These are phyloP conservation scores for Stagonosporopsis chrysanthemi DNA, from an alignment of 2,329 filamentous ascomycete species.

Conservation along the genomic window DNA sequence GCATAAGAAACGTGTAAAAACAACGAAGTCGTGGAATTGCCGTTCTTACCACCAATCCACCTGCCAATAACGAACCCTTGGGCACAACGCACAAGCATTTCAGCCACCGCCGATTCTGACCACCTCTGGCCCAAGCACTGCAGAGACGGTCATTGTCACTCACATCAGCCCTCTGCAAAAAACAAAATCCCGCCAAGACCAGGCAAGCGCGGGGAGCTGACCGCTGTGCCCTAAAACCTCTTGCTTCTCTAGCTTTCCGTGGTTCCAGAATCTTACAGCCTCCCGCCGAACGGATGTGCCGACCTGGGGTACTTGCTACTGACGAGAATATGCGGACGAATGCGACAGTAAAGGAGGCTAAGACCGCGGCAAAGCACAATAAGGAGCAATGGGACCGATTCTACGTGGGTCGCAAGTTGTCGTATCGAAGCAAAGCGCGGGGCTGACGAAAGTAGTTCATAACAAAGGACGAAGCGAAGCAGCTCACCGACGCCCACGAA, in stretches of 20 bases:
- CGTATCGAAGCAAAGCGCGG: conserved; percentile 15
- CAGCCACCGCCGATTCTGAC: conserved; percentile 50
- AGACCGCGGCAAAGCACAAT: conserved; percentile 45
- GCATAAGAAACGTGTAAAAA: conserved; percentile 38
- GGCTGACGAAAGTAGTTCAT: conserved; percentile 46
- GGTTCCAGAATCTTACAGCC: conserved; percentile 39
- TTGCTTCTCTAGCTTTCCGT: conserved; percentile 44
- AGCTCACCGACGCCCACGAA: conserved; percentile 46
- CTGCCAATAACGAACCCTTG: conserved; percentile 43
- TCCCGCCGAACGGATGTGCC: conserved; percentile 32
- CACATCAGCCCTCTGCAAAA: conserved; percentile 49
- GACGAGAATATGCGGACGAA: conserved; percentile 51
- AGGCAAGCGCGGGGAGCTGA: conserved; percentile 48
- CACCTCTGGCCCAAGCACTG: conserved; percentile 48
- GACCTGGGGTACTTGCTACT: conserved; percentile 25
- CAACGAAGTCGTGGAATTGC: conserved; percentile 40
- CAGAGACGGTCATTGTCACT: conserved; percentile 43
- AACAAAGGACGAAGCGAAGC: conserved; percentile 48
- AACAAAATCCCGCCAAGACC: conserved; percentile 47
- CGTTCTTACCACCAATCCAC: conserved; percentile 31
- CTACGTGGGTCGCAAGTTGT: conserved; percentile 41
- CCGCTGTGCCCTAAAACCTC: conserved; percentile 49
- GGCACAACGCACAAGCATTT: conserved; percentile 50
- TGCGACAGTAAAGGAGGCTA: conserved; percentile 47
- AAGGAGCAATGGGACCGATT: conserved; percentile 50